Conservation (phyloP, 208 protist genomes). For the Crithidia bombi region DNA sequence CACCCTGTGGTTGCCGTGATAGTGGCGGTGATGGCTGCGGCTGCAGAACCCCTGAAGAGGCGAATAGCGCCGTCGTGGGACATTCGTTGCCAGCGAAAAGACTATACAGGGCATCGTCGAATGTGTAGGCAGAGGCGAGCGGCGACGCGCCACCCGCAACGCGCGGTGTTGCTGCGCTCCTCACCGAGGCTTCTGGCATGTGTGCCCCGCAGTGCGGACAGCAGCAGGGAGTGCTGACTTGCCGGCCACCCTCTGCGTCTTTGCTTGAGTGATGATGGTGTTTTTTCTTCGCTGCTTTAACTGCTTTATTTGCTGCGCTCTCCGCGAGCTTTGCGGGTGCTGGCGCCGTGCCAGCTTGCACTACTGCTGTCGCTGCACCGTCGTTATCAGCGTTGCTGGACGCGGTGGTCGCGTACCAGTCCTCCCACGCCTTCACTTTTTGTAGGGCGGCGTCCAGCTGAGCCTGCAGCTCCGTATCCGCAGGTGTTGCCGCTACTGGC, state of each 20-base stretch:
- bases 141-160: neutral
- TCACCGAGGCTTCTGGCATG: neutral
- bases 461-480: slow-evolving; percentile 14
- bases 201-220: neutral
- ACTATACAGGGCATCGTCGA: slow-evolving; percentile 10
- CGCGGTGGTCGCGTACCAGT: slow-evolving; percentile 45
- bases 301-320: neutral
- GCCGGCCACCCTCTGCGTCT: neutral
- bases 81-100: neutral
- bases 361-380: neutral
- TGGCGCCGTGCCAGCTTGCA: neutral
- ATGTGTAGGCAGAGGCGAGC: neutral
- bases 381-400: neutral
- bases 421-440: slow-evolving; percentile 70
- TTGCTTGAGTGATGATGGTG: neutral
- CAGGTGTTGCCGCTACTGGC: neutral
- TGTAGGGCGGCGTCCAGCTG: slow-evolving; percentile 39
- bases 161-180: neutral
- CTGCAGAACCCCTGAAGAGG: neutral
- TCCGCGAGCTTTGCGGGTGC: neutral
- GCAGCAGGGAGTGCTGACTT: neutral
- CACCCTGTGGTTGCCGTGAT: no score
- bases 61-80: neutral
- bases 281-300: neutral
- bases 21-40: no score